These are phyloP conservation scores for Umbelopsis sp. DNA, from an alignment of 371 early-diverging fungal species.

Conservation along the genomic window DNA sequence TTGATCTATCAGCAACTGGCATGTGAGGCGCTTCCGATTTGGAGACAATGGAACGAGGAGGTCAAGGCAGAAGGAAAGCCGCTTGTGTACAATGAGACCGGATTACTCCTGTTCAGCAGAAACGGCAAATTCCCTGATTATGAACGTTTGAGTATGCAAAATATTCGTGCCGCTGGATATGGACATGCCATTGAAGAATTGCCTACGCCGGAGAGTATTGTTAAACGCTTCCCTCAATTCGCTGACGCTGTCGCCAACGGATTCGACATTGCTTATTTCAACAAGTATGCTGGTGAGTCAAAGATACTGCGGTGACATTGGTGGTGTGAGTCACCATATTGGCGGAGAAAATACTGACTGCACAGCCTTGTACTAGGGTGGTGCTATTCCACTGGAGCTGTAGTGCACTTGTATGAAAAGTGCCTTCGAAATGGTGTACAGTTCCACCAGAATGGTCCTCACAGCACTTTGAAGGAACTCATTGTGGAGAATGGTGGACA, in stretches of 20 bases:
- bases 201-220: slow-evolving; percentile 26
- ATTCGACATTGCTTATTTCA: slow-evolving; percentile 35
- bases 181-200: slow-evolving; percentile 38
- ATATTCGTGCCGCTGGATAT: slow-evolving; percentile 42
- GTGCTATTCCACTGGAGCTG: slow-evolving; percentile 41
- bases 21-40: slow-evolving; percentile 44
- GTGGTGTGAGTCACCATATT: no score
- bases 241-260: slow-evolving; percentile 36
- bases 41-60: slow-evolving; percentile 59
- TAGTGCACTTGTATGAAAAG: slow-evolving; percentile 36
- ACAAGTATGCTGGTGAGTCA: slow-evolving; percentile 39
- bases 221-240: slow-evolving; percentile 37
- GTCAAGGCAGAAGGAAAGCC: slow-evolving; percentile 24
- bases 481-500: slow-evolving; percentile 2
- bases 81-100: slow-evolving; percentile 49
- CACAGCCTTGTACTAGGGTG: slow-evolving; percentile 30
- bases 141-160: slow-evolving; percentile 35
- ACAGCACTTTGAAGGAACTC: slow-evolving; percentile 38
- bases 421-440: slow-evolving; percentile 40
- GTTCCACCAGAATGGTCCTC: slow-evolving; percentile 36
- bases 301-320: no score
- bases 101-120: slow-evolving; percentile 39
- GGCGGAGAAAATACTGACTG: no score
- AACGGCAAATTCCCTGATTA: slow-evolving; percentile 33
- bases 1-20: slow-evolving; percentile 42